phyloP scores from a whole-genome alignment of 768 basidiomycete genomes.

The Neoboletus brunneissimus region DNA sequence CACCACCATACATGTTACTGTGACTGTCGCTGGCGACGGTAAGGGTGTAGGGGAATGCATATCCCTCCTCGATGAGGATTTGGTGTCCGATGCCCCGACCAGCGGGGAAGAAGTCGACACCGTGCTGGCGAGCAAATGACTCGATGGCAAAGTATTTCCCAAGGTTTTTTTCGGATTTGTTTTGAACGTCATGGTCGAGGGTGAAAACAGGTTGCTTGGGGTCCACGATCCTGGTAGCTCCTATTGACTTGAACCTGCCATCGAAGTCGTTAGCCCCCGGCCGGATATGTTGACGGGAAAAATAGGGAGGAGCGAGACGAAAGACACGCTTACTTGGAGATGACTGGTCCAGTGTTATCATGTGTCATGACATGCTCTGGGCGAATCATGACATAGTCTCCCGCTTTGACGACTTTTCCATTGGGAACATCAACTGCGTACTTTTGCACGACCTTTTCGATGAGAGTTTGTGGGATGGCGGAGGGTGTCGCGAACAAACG shows the following conservation, averaged over 20 bases:
- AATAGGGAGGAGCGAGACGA: neutral
- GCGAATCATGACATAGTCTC: conserved; percentile 99
- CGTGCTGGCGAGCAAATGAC: conserved; percentile 79
- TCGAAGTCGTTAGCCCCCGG: neutral
- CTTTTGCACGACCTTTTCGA: conserved; percentile 97
- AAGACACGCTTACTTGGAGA: conserved; percentile 72
- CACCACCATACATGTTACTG: conserved; percentile 98
- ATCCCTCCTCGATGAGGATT: conserved; percentile 95
- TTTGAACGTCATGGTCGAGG: conserved; percentile 98
- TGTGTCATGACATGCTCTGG: conserved; percentile 99
- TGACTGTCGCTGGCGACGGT: conserved; percentile 97
- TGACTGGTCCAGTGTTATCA: conserved; percentile 98
- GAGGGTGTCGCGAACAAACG: conserved; percentile 35
- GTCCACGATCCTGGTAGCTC: conserved; percentile 79
- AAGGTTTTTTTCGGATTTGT: conserved; percentile 86
- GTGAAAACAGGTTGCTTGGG: conserved; percentile 90
- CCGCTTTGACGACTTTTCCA: conserved; percentile 80
- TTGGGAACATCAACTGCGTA: conserved; percentile 88
- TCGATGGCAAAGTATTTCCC: conserved; percentile 92
- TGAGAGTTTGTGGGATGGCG: conserved; percentile 73
- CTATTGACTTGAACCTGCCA: conserved; percentile 88
- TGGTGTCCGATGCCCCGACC: conserved; percentile 98
- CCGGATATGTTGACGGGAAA: neutral
- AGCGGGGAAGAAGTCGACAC: conserved; percentile 94
- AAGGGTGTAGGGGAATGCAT: conserved; percentile 93